These are phyloP conservation scores for Tylopilus vinaceipallidus DNA, from an alignment of 768 basidiomycete species.

Conservation along the genomic window DNA sequence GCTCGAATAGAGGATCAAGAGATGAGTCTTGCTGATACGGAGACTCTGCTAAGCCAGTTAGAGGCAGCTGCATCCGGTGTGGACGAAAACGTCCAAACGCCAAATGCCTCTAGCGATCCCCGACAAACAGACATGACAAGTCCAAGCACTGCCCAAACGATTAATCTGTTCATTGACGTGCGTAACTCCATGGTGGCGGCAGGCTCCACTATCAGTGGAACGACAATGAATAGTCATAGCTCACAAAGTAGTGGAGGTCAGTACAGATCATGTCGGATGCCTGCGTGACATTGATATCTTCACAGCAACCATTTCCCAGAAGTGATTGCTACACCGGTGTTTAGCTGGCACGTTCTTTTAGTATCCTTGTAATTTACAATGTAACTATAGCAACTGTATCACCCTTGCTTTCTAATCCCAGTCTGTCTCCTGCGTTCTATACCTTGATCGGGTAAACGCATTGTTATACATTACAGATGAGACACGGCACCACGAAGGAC, in stretches of 20 bases:
- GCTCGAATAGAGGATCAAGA: not conserved
- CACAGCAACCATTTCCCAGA: too few relatives aligned
- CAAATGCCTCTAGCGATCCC: not conserved
- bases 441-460: too few relatives aligned
- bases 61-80: not conserved
- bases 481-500: too few relatives aligned
- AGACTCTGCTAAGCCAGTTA: not conserved
- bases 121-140: not conserved
- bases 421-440: too few relatives aligned
- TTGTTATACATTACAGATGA: too few relatives aligned
- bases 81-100: not conserved
- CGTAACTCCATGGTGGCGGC: slow-evolving; percentile 4
- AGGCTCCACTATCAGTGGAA: not conserved
- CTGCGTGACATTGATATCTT: too few relatives aligned
- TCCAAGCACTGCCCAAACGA: not conserved
- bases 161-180: not conserved
- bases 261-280: not conserved
- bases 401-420: too few relatives aligned
- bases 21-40: not conserved
- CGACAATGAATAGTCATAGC: not conserved
- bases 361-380: too few relatives aligned
- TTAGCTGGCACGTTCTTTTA: too few relatives aligned
- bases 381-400: too few relatives aligned
- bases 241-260: not conserved
- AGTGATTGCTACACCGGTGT: too few relatives aligned